A percentile compares a stretch with the other conserved stretches of the same genome.
Evolutionary conservation across 352 stramenopile species (phyloP).

Genomic region (Phytophthora pluvialis): DNA sequence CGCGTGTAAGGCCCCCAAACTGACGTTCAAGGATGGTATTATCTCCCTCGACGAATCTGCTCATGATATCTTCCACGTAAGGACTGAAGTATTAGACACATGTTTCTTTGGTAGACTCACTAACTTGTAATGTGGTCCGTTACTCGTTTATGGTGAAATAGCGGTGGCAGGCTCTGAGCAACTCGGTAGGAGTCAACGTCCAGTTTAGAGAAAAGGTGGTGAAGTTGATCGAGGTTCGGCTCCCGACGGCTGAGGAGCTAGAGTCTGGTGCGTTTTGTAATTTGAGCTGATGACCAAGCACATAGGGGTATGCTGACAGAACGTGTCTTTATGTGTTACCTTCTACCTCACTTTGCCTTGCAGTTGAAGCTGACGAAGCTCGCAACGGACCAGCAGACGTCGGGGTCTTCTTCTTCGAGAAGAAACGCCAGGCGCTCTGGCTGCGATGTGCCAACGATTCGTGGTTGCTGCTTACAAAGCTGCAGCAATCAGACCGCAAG

Average conservation of each 20-base stretch:
- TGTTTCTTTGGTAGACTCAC: not conserved
- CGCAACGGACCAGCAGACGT: slow-evolving; percentile 7
- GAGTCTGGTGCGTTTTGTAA: slow-evolving; percentile 34
- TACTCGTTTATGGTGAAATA: slow-evolving; percentile 22
- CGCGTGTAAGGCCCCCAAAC: slow-evolving; percentile 75
- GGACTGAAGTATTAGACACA: slow-evolving; percentile 3
- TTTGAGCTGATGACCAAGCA: not conserved
- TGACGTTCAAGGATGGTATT: slow-evolving; percentile 63
- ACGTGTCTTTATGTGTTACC: not conserved
- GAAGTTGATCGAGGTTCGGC: slow-evolving; percentile 70
- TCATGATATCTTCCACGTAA: slow-evolving; percentile 63
- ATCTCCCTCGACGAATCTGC: slow-evolving; percentile 59
- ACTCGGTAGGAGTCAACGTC: slow-evolving; percentile 72
- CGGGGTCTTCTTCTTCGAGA: slow-evolving; percentile 82
- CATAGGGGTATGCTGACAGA: not conserved
- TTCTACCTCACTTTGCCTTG: not conserved
- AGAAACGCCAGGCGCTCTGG: slow-evolving; percentile 71
- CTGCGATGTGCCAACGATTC: slow-evolving; percentile 59
- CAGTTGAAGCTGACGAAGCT: slow-evolving; percentile 36
- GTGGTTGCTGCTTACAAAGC: slow-evolving; percentile 74
- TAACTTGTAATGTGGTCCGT: slow-evolving; percentile 3
- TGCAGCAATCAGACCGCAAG: slow-evolving; percentile 75
- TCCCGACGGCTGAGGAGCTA: slow-evolving; percentile 53
- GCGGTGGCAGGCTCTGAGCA: slow-evolving; percentile 81
- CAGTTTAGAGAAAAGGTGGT: slow-evolving; percentile 70